These are phyloP conservation scores for Trichoderma arundinaceum DNA, from an alignment of 2,329 filamentous ascomycete genomes.

Conservation along the genomic window DNA sequence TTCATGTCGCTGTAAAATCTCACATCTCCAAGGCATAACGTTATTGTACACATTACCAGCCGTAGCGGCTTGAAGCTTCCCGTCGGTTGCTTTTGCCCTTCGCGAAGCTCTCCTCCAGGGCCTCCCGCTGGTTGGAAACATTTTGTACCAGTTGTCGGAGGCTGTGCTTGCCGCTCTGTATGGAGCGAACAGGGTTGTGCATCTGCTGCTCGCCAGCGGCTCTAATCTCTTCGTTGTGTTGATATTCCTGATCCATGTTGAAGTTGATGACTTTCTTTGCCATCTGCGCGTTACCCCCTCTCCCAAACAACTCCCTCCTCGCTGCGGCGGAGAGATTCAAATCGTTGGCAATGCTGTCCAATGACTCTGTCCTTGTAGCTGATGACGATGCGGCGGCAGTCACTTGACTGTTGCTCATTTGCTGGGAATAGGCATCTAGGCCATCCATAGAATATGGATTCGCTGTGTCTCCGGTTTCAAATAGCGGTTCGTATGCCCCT, in stretches of 20 bases:
- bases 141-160: constrained; percentile 86
- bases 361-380: constrained; percentile 54
- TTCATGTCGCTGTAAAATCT: constrained; percentile 8
- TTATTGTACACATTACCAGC: constrained; percentile 61
- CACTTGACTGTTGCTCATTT: constrained; percentile 38
- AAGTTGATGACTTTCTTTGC: constrained; percentile 77
- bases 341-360: constrained; percentile 74
- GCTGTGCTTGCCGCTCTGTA: constrained; percentile 83
- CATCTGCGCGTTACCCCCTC: constrained; percentile 52
- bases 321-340: constrained; percentile 79
- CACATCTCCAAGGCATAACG: background rate
- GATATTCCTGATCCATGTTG: constrained; percentile 87
- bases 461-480: constrained; percentile 44
- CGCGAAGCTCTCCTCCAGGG: constrained; percentile 90
- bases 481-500: constrained; percentile 58
- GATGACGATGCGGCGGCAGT: constrained; percentile 39
- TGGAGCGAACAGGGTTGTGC: constrained; percentile 84
- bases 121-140: constrained; percentile 81
- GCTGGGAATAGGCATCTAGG: constrained; percentile 44
- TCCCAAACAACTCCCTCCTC: constrained; percentile 84
- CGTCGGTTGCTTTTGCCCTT: constrained; percentile 77
- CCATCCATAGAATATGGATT: constrained; percentile 27
- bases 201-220: constrained; percentile 71
- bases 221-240: constrained; percentile 78
- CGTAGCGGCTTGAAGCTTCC: constrained; percentile 83